Evolutionary conservation across 2,329 filamentous ascomycete species (phyloP).

Genomic region (Fusarium sp.): DNA sequence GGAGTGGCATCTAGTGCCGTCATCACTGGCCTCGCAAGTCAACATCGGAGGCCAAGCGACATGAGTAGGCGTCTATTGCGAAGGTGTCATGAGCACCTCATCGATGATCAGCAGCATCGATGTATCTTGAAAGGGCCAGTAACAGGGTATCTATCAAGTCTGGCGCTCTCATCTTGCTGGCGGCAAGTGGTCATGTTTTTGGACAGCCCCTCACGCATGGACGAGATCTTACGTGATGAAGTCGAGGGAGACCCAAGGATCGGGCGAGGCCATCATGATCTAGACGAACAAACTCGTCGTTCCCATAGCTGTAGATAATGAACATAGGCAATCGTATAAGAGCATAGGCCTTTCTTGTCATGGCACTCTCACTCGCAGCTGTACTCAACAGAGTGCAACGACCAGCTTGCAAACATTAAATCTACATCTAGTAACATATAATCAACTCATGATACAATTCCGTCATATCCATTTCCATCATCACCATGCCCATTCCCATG

Average conservation of each 20-base stretch:
- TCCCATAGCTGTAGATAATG: not conserved
- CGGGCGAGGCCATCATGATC: not conserved
- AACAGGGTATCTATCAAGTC: not conserved
- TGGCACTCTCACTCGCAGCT: not conserved
- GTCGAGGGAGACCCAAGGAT: too few species aligned
- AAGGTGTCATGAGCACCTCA: not conserved
- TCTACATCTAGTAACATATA: slow-evolving; percentile 26
- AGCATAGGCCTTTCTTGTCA: not conserved
- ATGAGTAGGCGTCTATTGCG: not conserved
- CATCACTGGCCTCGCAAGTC: not conserved
- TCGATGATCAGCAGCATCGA: not conserved
- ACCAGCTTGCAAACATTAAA: slow-evolving; percentile 26
- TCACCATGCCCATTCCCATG: slow-evolving; percentile 23
- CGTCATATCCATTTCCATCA: slow-evolving; percentile 8
- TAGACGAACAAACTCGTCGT: not conserved
- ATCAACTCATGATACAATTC: slow-evolving; percentile 24
- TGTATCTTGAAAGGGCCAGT: not conserved
- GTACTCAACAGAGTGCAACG: not conserved
- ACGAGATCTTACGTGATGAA: too few species aligned
- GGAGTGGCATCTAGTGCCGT: not conserved
- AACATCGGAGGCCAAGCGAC: not conserved
- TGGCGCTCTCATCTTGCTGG: too few species aligned
- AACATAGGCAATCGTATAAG: too few species aligned
- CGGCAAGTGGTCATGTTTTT: not conserved
- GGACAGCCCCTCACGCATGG: too few species aligned